Conservation (phyloP, 768 basidiomycete genomes). For the Mrakia hoshinonis region DNA sequence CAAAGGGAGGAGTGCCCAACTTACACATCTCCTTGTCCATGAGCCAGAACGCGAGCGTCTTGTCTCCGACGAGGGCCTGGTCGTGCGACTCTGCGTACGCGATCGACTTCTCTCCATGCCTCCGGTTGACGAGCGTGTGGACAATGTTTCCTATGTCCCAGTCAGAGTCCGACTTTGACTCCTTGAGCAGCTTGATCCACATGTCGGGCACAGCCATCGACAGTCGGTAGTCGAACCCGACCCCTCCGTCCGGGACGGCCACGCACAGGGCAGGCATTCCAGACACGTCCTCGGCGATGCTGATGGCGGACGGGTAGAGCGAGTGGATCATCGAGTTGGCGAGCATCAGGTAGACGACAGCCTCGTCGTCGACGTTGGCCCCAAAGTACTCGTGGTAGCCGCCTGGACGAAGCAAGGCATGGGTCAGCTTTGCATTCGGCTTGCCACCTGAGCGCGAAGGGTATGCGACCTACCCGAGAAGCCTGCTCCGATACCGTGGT, state of each 20-base stretch:
- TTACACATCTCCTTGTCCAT: conserved; percentile 99
- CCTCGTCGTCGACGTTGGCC: conserved; percentile 69
- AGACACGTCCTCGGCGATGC: conserved; percentile 97
- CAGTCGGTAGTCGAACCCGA: conserved; percentile 95
- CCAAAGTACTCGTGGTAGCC: conserved; percentile 99
- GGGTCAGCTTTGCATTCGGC: background rate
- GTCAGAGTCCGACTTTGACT: conserved; percentile 62
- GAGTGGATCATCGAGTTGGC: conserved; percentile 83
- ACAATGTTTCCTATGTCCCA: conserved; percentile 85
- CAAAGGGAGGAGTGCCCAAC: conserved; percentile 33
- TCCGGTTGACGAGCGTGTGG: conserved; percentile 79
- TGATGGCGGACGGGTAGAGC: conserved; percentile 69
- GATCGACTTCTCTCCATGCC: conserved; percentile 81
- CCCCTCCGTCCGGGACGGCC: conserved; percentile 68
- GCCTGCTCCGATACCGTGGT: conserved; percentile 94
- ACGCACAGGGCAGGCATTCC: conserved; percentile 93
- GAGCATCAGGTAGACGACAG: conserved; percentile 92
- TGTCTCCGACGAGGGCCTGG: conserved; percentile 96
- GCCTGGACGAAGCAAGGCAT: conserved; percentile 27
- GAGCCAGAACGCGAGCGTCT: conserved; percentile 96
- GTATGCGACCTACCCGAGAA: conserved; percentile 59
- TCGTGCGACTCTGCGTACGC: conserved; percentile 94
- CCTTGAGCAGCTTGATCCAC: conserved; percentile 99
- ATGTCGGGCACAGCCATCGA: conserved; percentile 99
- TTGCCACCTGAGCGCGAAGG: background rate